These are phyloP conservation scores for Ophiocordyceps unilateralis DNA, from an alignment of 2,329 filamentous ascomycete species.

Conservation along the genomic window DNA sequence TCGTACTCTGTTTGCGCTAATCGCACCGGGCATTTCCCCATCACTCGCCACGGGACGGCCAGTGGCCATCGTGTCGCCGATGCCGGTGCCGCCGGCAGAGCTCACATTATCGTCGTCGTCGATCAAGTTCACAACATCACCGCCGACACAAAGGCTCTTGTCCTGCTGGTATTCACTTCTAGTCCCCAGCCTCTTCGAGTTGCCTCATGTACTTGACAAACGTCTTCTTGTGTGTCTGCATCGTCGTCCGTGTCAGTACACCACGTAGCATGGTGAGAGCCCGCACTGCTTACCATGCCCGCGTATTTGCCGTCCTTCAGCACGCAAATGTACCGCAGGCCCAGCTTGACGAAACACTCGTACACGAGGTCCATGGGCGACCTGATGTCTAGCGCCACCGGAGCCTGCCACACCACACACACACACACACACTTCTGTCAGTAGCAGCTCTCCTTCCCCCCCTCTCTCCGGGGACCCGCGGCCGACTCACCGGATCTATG, in stretches of 20 bases:
- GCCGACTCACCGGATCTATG: slow-evolving; percentile 61
- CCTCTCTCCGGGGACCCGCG: too few relatives aligned
- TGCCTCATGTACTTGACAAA: slow-evolving; percentile 92
- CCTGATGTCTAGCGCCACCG: slow-evolving; percentile 71
- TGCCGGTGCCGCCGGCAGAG: too few relatives aligned
- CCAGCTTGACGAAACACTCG: slow-evolving; percentile 90
- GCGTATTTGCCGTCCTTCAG: slow-evolving; percentile 69
- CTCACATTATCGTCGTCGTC: too few relatives aligned
- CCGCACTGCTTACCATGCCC: slow-evolving; percentile 54
- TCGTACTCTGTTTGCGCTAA: too few relatives aligned
- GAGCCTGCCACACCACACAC: slow-evolving; percentile 44
- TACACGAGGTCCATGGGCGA: slow-evolving; percentile 92
- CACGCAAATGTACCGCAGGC: slow-evolving; percentile 83
- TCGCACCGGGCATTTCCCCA: too few relatives aligned
- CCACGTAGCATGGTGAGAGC: neutral
- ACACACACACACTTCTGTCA: too few relatives aligned
- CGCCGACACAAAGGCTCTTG: too few relatives aligned
- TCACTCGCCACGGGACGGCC: too few relatives aligned
- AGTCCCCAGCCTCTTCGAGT: slow-evolving; percentile 37
- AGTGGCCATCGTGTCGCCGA: too few relatives aligned
- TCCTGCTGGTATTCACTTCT: neutral
- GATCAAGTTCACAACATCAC: too few relatives aligned
- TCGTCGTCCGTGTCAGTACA: slow-evolving; percentile 3
- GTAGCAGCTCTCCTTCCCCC: too few relatives aligned
- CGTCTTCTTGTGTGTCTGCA: slow-evolving; percentile 76